These are phyloP conservation scores for Stagonosporopsis vannaccii DNA, from an alignment of 2,329 filamentous ascomycete species.

Conservation along the genomic window DNA sequence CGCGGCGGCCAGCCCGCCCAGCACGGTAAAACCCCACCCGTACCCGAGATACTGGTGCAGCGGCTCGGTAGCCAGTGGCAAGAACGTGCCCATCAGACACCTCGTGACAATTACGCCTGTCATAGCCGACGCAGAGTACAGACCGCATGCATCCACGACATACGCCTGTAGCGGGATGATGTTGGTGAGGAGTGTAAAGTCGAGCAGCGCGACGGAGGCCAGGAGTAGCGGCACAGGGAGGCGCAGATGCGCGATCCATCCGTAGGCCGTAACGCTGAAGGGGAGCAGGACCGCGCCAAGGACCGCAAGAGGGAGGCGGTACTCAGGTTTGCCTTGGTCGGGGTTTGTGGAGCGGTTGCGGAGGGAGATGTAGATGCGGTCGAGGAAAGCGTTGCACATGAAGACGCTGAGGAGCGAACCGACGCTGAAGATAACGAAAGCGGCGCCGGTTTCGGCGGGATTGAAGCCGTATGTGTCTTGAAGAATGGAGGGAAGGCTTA, in stretches of 20 bases:
- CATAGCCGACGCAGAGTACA: constrained; percentile 65
- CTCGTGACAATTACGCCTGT: constrained; percentile 64
- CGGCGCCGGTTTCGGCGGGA: constrained; percentile 60
- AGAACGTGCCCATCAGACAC: constrained; percentile 64
- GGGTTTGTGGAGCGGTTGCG: constrained; percentile 46
- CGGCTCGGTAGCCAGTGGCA: constrained; percentile 61
- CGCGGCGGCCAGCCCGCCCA: constrained; percentile 53
- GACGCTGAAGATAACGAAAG: constrained; percentile 64
- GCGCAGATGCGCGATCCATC: constrained; percentile 58
- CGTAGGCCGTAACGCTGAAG: constrained; percentile 56
- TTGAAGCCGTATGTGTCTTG: constrained; percentile 53
- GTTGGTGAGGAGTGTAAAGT: constrained; percentile 56
- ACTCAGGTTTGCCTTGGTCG: constrained; percentile 59
- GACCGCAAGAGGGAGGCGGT: constrained; percentile 62
- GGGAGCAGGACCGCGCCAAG: constrained; percentile 58
- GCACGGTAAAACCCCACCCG: constrained; percentile 59
- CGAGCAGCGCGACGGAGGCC: constrained; percentile 54
- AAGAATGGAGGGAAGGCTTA: constrained; percentile 55
- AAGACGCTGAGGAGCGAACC: constrained; percentile 59
- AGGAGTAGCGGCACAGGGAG: constrained; percentile 57
- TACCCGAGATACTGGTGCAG: constrained; percentile 59
- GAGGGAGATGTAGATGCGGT: constrained; percentile 62
- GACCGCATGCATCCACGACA: constrained; percentile 64
- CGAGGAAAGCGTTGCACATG: constrained; percentile 60
- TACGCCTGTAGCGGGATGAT: constrained; percentile 63